Base-by-base conservation (phyloP, 345 rosid species). In the Mangifera indica region DNA sequence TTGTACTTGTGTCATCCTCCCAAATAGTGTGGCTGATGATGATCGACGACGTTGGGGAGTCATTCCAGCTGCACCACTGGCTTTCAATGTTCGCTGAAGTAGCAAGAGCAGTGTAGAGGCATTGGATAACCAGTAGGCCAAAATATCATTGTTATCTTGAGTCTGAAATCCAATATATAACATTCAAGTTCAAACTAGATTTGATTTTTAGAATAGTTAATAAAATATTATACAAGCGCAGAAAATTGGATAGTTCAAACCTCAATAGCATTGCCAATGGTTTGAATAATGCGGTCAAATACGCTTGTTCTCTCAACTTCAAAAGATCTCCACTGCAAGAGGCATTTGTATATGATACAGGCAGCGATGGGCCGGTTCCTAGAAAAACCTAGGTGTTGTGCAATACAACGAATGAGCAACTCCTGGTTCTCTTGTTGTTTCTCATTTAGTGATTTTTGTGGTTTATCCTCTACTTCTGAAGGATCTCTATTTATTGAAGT, bases 401-500 rank as follows among this genome's bases (percentile, higher is more conserved):
- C 96, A 13, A 93, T 83, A 73, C 97, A 93, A 56, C 97, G 91
- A 80, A 93, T 91, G 67, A 93, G 97, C 83, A 93, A 82, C 76
- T 93, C 98, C 81, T 91, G 97, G 67, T 93, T 89, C 81, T 91
- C 98, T 82, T 91, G 98, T 69, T 93, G 98, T 78, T 93, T 93
- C 79, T 91, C 98, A 44, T 93, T 93, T 26, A 93, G 79, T 26
- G 97, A 81, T 77, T 93, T 93, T 61, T 93, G 98, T 12, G 97
- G 98, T 70, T 79, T 91, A 54, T 86, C 98, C 37, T 93, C 98
- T 59, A 84, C 80, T 85, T 90, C 96, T 0, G 83, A 63, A 40
- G 66, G 71, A 44, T 89, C 97, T 76, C 90, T 89, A 79, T 80
- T 88, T 72, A 93, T 74, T 29, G 97, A 89, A 77, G 81, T 40